Percentiles rank a stretch among this genome's conserved stretches.
phyloP scores from a whole-genome alignment of 148 eudicot genomes.

The Spergularia marina region DNA sequence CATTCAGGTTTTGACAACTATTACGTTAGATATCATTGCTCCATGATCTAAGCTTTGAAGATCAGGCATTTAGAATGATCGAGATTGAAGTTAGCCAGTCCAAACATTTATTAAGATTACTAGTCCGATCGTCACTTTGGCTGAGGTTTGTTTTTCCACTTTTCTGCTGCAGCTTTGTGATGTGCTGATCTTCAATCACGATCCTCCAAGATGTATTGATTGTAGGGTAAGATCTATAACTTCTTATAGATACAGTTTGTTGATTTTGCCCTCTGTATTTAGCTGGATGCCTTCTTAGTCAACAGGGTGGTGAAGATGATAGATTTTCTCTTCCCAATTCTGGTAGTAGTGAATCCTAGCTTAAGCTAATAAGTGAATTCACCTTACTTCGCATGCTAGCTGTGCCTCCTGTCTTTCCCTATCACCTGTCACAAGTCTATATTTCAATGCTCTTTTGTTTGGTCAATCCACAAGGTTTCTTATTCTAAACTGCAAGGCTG shows the following conservation, averaged over 20 bases:
- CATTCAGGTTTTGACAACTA: neutral
- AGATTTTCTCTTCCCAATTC: neutral
- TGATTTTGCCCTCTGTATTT: neutral
- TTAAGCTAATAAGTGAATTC: neutral
- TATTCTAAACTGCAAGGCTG: neutral
- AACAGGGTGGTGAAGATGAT: neutral
- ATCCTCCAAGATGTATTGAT: constrained; percentile 70
- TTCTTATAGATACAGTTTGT: constrained; percentile 1
- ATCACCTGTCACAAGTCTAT: neutral
- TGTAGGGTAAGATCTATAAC: constrained; percentile 53
- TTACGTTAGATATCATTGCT: neutral
- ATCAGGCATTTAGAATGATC: neutral
- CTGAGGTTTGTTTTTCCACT: constrained; percentile 12
- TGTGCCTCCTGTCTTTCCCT: neutral
- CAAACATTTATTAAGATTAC: constrained; percentile 1
- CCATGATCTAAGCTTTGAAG: neutral
- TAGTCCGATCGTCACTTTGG: constrained; percentile 14
- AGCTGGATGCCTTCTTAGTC: neutral
- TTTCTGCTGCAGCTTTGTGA: constrained; percentile 68
- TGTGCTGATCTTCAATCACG: constrained; percentile 88
- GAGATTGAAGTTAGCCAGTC: neutral
- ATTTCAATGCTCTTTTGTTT: neutral
- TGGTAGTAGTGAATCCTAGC: neutral
- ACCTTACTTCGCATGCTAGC: constrained; percentile 1
- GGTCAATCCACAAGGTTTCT: neutral